Evolutionary conservation across 306 rosid species (phyloP), one percentile per base, ranked within the genome.

Genomic region (Sicyos edulis): DNA sequence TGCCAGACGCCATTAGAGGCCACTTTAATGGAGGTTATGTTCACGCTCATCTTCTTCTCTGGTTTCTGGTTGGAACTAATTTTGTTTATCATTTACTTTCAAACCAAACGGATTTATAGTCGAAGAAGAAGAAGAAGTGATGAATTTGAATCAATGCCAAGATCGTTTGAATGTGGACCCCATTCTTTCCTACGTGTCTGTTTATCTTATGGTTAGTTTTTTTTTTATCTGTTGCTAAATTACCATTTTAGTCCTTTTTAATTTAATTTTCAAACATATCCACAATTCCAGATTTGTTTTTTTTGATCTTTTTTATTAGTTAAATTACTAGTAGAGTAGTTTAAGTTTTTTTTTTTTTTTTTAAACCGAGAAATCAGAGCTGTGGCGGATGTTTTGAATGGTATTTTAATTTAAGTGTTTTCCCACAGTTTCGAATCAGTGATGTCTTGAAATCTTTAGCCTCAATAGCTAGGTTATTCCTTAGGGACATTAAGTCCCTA

Each of bases 1-100:
- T 92, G 96, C 97, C 90, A 92, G 0, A 73, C 74, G 60, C 97
- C 97, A 62, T 84, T 75, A 0, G 97, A 92, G 21, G 95, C 79
- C 0, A 92, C 81, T 71, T 86, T 85, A 29, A 89, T 80, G 73
- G 95, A 60, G 58, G 87, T 92, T 79, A 86, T 81, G 42, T 92
- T 92, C 55, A 85, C 53, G 12, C 57, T 17, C 90, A 79, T 82
- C 70, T 52, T 57, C 26, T 19, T 55, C 9, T 17, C 16, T 6
- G 20, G 6, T 19, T 4, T 20, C 51, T 54, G 40, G 10, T 45
- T 40, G 50, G 4, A 44, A 42, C 17, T 24, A 63, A 1, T 44
- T 16, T 37, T 8, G n/a, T n/a, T 0, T 1, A 17, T 37, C 50
- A 62, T 62, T 62, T 19, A 8, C 69, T 34, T 22, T 62, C 15